Conservation (phyloP, 176 grass and related monocot species). For the Hsuehochloa calcarea region DNA sequence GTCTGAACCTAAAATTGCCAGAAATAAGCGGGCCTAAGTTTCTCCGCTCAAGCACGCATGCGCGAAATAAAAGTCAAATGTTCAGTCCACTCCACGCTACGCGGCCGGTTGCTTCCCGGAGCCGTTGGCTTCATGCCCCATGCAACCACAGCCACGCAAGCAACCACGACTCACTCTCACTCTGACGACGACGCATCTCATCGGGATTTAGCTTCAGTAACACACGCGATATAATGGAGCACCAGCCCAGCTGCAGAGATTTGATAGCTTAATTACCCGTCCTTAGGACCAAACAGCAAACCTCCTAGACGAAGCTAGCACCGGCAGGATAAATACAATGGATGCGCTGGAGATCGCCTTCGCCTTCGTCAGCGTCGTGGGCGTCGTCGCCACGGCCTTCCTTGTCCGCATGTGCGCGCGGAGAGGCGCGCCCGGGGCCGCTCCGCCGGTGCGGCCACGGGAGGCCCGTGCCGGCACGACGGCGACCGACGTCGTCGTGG, state of each 20-base stretch:
- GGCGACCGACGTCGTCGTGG: neutral
- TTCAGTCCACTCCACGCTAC: neutral
- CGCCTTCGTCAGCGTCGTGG: neutral
- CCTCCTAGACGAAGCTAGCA: neutral
- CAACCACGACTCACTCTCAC: neutral
- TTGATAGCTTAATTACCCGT: neutral
- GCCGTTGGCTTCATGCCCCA: neutral
- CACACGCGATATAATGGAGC: neutral
- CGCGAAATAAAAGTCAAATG: neutral
- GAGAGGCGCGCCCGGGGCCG: neutral
- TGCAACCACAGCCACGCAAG: neutral
- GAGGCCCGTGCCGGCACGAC: neutral
- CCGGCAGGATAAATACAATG: neutral
- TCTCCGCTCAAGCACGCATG: neutral
- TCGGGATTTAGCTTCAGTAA: neutral
- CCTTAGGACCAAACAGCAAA: too few species aligned
- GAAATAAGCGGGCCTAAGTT: neutral
- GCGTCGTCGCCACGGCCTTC: neutral
- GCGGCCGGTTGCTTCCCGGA: neutral
- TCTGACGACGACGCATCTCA: neutral
- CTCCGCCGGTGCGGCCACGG: neutral
- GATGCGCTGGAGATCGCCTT: slow-evolving; percentile 15
- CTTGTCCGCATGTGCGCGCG: slow-evolving; percentile 12
- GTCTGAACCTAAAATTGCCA: too few species aligned
- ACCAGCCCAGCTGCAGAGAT: neutral